These are phyloP conservation scores for Panaeolus papilionaceus DNA, from an alignment of 768 basidiomycete genomes.

Conservation along the genomic window DNA sequence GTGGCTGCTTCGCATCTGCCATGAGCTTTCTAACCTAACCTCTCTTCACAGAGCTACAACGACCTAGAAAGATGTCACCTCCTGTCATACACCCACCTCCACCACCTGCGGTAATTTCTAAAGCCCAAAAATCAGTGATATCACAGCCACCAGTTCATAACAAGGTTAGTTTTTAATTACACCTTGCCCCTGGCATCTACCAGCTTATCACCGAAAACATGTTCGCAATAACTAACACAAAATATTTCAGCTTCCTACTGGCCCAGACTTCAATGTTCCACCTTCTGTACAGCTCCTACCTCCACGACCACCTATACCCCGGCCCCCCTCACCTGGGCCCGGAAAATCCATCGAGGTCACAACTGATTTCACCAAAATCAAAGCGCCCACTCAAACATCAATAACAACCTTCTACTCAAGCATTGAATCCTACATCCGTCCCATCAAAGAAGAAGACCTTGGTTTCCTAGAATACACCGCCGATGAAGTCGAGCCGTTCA, in stretches of 20 bases:
- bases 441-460: constrained; percentile 93
- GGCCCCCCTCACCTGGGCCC: constrained; percentile 78
- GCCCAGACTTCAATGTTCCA: constrained; percentile 71
- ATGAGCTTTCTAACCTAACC: background rate
- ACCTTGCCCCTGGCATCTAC: constrained; percentile 1
- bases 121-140: constrained; percentile 60
- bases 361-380: constrained; percentile 90
- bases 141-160: constrained; percentile 45
- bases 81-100: constrained; percentile 46
- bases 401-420: constrained; percentile 85
- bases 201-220: background rate
- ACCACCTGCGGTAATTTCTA: constrained; percentile 47
- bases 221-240: constrained; percentile 1
- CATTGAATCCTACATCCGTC: constrained; percentile 89
- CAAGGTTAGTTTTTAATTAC: constrained; percentile 50
- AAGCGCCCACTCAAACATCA: constrained; percentile 73
- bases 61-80: constrained; percentile 66
- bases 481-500: constrained; percentile 89
- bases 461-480: constrained; percentile 90
- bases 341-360: constrained; percentile 80
- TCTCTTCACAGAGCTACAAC: constrained; percentile 48
- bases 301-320: constrained; percentile 65
- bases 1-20: constrained; percentile 14
- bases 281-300: constrained; percentile 55
- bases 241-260: constrained; percentile 34